These are phyloP conservation scores for Podaxis rugospora DNA, from an alignment of 768 basidiomycete genomes.

Conservation along the genomic window DNA sequence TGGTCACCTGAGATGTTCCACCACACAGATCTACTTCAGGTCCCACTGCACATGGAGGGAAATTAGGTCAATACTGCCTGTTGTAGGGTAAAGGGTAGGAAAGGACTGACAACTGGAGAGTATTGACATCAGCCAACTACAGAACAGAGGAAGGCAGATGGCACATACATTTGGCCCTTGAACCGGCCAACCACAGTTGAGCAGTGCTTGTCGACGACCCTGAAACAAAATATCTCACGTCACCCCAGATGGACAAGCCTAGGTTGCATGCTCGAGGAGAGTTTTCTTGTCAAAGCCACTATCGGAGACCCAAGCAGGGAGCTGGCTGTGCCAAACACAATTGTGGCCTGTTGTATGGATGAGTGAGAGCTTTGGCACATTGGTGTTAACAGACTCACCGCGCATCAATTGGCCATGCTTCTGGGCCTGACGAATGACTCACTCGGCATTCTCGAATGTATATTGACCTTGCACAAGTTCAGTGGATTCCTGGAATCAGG, in stretches of 20 bases:
- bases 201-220: constrained; percentile 44
- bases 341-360: constrained; percentile 29
- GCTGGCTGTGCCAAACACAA: constrained; percentile 50
- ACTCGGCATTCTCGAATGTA: constrained; percentile 41
- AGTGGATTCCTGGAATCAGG: constrained; percentile 38
- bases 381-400: constrained; percentile 20
- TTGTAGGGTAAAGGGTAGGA: too few relatives aligned
- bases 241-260: too few relatives aligned
- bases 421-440: constrained; percentile 38
- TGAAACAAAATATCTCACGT: neutral
- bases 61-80: neutral
- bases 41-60: neutral
- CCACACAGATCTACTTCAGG: too few relatives aligned
- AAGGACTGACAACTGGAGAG: constrained; percentile 15
- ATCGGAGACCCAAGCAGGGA: constrained; percentile 44
- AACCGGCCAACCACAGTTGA: constrained; percentile 45
- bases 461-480: constrained; percentile 45
- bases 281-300: constrained; percentile 36
- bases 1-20: too few relatives aligned
- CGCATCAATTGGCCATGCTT: constrained; percentile 43
- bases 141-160: neutral
- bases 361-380: neutral
- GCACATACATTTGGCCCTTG: constrained; percentile 42
- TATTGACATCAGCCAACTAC: neutral
- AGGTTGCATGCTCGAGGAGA: constrained; percentile 21